Percentiles rank a stretch among this genome's conserved stretches.
These are phyloP conservation scores for Globisporangium nagaii DNA, from an alignment of 352 stramenopile genomes.

Conservation along the genomic window DNA sequence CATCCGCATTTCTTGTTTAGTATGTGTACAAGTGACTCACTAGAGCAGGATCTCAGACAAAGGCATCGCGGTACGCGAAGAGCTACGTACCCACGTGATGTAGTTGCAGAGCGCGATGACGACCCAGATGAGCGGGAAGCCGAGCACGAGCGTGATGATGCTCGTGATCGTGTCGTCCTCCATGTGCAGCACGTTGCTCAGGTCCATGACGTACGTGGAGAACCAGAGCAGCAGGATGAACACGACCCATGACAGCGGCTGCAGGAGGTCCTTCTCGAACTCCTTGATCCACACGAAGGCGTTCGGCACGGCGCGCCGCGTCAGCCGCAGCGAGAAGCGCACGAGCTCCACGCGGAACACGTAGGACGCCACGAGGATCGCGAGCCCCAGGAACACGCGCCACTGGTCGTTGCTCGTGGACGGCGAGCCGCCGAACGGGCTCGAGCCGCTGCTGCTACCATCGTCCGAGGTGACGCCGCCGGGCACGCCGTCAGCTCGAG, in stretches of 20 bases:
- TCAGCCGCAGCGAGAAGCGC: constrained; percentile 63
- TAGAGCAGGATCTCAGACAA: too few species aligned
- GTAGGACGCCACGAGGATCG: constrained; percentile 59
- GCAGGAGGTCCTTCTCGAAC: constrained; percentile 79
- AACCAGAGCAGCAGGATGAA: constrained; percentile 77
- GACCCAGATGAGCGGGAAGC: constrained; percentile 72
- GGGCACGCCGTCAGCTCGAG: background rate
- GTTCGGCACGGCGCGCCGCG: constrained; percentile 47
- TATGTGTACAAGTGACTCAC: too few species aligned
- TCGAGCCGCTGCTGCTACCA: background rate
- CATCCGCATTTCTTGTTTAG: too few species aligned
- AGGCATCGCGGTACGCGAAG: too few species aligned
- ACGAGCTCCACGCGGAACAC: constrained; percentile 75
- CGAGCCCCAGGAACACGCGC: constrained; percentile 69
- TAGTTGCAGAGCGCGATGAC: constrained; percentile 83
- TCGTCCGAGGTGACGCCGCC: background rate
- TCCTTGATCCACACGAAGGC: constrained; percentile 73
- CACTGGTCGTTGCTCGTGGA: constrained; percentile 54
- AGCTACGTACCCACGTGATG: constrained; percentile 51
- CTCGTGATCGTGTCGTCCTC: constrained; percentile 35
- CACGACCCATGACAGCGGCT: constrained; percentile 74
- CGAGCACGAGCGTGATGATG: constrained; percentile 58
- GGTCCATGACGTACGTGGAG: constrained; percentile 58
- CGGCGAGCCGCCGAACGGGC: background rate
- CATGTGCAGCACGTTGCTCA: constrained; percentile 36